These are phyloP conservation scores for Claviceps pazoutovae DNA, from an alignment of 2,329 filamentous ascomycete genomes.

Conservation along the genomic window DNA sequence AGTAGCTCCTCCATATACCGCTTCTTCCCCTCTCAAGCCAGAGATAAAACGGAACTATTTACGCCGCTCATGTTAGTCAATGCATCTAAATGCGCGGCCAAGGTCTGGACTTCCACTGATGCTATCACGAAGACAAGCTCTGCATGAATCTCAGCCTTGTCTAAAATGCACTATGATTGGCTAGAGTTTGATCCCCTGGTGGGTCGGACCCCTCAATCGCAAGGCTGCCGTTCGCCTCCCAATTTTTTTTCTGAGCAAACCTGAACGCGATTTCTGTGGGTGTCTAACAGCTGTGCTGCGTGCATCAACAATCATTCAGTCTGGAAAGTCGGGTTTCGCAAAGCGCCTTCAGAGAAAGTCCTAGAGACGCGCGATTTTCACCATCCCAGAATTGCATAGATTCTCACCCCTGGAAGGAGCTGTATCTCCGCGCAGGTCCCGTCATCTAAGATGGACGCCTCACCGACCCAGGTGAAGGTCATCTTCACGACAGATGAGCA, in stretches of 20 bases:
- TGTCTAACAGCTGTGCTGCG: no score
- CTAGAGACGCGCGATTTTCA: background rate
- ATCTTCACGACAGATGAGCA: conserved; percentile 51
- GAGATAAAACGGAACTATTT: no score
- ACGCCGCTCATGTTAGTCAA: no score
- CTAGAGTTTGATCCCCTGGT: no score
- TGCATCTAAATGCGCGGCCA: no score
- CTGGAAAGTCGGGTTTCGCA: background rate
- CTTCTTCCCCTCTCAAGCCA: no score
- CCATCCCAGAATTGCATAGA: background rate
- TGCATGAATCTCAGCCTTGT: conserved; percentile 11
- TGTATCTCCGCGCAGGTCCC: background rate
- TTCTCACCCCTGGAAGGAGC: background rate
- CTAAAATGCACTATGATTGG: conserved; percentile 4
- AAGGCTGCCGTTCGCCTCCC: conserved; percentile 14
- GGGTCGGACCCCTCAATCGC: conserved; percentile 3
- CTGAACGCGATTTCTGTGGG: background rate
- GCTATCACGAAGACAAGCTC: no score
- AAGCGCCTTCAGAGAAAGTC: background rate
- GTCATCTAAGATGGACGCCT: conserved; percentile 21
- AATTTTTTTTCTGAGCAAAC: conserved; percentile 9
- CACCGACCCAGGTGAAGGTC: conserved; percentile 46
- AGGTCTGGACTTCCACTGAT: no score
- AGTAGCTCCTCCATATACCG: no score
- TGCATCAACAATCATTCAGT: background rate